Evolutionary conservation across 2,329 filamentous ascomycete genomes (phyloP), one percentile per base, ranked within the genome.

Genomic region (Fusarium sp.): DNA sequence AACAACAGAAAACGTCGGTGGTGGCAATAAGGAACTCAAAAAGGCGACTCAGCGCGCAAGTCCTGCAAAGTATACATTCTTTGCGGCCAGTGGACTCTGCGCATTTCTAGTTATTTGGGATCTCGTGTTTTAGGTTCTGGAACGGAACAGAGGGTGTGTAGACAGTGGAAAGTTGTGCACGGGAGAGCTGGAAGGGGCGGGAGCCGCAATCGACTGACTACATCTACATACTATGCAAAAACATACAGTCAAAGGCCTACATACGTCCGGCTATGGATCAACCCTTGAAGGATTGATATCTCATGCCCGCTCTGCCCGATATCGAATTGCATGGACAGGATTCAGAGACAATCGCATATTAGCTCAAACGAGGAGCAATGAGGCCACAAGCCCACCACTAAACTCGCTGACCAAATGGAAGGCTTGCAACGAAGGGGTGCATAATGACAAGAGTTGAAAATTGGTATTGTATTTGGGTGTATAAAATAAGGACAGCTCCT

Each of bases 21-120:
- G 89, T 58, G 96, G 95, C 18, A 99, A 99, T 81, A 92, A 91
- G 80, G 90, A 98, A 82, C 83, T 99, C 51, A 96, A 96, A 81
- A 89, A 91, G 75, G 96, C 95, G 27, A 89, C 87, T 2, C 85
- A 92, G 76, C 84, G 89, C 69, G 84, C 87, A 37, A 93, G 91
- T 79, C 85, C 90, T 41, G 92, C 92, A 29, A 88, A 90, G 75
- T 89, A 90, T 71, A 92, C 93, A 1, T 95, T 95, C 72, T 94
- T 91, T 77, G 90, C 89, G n/a, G 91, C 91, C 6, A 89, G 90
- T 58, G 89, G 91, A 2, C 79, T 96, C 48, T 94, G 92, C 77
- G 84, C 88, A 25, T 91, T 91, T 75, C 80, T 96, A 69, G 84
- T 96, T 33, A 79, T 91, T 21, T 95, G 91, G 91, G 92, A 96